Evolutionary conservation across 257 asterid genomes (phyloP), one percentile per base, ranked within the genome.

Genomic region (Sherardia arvensis): DNA sequence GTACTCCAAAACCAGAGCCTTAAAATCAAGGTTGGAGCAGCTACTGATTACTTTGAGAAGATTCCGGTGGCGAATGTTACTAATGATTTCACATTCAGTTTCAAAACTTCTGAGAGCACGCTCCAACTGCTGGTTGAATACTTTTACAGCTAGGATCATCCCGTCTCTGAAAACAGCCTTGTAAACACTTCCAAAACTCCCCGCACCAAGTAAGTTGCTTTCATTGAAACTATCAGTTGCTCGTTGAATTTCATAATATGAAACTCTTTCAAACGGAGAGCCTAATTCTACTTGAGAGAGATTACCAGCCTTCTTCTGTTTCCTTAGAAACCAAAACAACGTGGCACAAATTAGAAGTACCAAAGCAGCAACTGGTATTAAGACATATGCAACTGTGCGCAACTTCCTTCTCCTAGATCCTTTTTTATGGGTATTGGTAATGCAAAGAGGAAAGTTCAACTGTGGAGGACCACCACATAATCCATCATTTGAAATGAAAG

Each of bases 391-490:
- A 3, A 45, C 53, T 15, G 21, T 45, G 7, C 53, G 53, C 53
- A 45, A 45, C 53, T 18, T 45, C 7, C 17, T 45, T 7, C n/a
- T 0, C 21, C 21, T 14, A 45, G 53, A 45, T 45, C 21, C 53
- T 34, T 34, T 34, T 45, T 45, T 14, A 45, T 14, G 1, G 53
- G n/a, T 3, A 14, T 45, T 21, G 12, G 21, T 18, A 15, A 11
- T 15, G 21, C 53, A 65, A 20, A 51, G 38, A 21, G 53, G 38
- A 21, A 65, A 53, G 21, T 33, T 20, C 15, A 65, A 32, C 5
- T 45, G 34, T 7, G 53, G 61, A 21, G 69, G 9, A 14, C 69
- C 69, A 14, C 49, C 69, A 25, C 69, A 65, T 3, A 65, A 65
- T 33, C 51, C 61, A 3, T 32, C 36, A 53, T 49, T 65, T 5